Evolutionary conservation across 73 alveolate species (phyloP).

Genomic region (Paramecium tetraurelia): DNA sequence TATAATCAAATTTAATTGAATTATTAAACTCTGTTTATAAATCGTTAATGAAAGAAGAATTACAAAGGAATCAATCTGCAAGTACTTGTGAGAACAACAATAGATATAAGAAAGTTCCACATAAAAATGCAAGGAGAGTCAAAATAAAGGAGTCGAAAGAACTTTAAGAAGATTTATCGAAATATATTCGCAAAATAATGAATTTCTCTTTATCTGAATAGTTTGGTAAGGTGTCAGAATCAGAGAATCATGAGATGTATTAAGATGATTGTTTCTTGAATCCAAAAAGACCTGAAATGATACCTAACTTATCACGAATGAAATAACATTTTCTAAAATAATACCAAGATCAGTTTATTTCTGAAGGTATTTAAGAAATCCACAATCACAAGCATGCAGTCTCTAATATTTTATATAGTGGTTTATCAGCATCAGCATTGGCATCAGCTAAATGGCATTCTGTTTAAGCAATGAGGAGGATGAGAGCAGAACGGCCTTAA

Average conservation of each 20-base stretch:
- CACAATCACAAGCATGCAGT: slow-evolving; percentile 1
- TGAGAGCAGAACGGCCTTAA: slow-evolving; percentile 5
- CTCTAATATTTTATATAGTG: neutral
- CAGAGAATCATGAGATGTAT: neutral
- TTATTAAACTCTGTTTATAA: neutral
- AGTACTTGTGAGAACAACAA: neutral
- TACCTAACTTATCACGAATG: neutral
- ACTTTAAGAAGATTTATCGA: neutral
- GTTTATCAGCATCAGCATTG: slow-evolving; percentile 34
- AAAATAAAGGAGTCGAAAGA: neutral
- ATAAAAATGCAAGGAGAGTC: neutral
- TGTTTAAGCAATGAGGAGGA: slow-evolving; percentile 1
- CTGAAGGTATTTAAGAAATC: neutral
- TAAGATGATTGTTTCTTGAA: neutral
- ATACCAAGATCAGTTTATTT: neutral
- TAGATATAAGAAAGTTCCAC: neutral
- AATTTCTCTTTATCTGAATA: neutral
- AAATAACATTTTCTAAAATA: neutral
- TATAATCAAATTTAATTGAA: neutral
- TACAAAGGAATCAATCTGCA: neutral
- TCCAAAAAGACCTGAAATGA: neutral
- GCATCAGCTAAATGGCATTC: slow-evolving; percentile 37
- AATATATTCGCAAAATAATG: neutral
- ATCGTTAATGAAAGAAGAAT: neutral
- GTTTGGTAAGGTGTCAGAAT: neutral